phyloP scores from a whole-genome alignment of 495 filamentous ascomycete species.

The Lasiosphaeria hispida region DNA sequence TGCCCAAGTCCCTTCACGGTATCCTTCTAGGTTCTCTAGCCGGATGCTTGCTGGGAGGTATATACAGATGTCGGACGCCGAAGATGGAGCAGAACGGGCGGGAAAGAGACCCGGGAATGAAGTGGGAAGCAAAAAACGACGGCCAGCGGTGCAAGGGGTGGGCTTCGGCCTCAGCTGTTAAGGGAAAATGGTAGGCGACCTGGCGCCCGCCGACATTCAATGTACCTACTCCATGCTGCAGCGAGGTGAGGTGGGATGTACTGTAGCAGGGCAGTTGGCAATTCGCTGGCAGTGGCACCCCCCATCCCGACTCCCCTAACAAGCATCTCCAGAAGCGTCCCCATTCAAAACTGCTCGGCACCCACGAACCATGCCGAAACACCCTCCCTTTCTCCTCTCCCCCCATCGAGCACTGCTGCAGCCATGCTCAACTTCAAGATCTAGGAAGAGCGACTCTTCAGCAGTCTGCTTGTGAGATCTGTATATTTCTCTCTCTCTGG shows the following conservation, averaged over 20 bases:
- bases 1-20: no score
- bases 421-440: conserved; percentile 48
- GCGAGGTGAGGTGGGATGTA: not conserved
- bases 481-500: conserved; percentile 25
- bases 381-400: conserved; percentile 31
- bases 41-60: no score
- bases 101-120: no score
- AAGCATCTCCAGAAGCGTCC: conserved; percentile 15
- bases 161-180: no score
- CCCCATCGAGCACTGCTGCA: conserved; percentile 43
- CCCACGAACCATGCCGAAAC: conserved; percentile 36
- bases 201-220: no score
- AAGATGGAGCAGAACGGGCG: no score
- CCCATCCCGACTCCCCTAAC: not conserved
- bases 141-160: no score
- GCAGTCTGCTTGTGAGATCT: conserved; percentile 48
- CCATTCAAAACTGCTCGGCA: conserved; percentile 47
- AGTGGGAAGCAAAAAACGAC: no score
- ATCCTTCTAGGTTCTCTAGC: no score
- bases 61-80: no score
- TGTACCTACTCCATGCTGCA: not conserved
- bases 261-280: conserved; percentile 11
- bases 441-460: conserved; percentile 47
- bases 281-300: conserved; percentile 15
- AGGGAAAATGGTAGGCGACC: no score